Percentiles rank a stretch among this genome's conserved stretches.
Conservation (phyloP, 306 rosid genomes). For the Ceratonia siliqua region DNA sequence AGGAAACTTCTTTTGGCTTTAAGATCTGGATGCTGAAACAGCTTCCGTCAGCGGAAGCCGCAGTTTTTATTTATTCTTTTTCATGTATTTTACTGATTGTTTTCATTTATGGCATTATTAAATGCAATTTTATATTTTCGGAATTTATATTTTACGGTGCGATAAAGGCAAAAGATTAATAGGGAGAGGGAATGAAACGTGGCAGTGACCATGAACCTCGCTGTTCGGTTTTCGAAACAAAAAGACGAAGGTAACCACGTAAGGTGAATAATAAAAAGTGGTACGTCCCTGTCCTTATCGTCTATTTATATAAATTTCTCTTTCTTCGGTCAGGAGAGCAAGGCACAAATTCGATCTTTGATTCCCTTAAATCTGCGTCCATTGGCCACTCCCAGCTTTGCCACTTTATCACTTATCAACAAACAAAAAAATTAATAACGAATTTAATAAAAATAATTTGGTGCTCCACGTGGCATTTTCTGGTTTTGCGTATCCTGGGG, state of each 20-base stretch:
- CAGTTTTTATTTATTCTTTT: conserved; percentile 29
- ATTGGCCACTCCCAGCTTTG: neutral
- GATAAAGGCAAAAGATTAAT: neutral
- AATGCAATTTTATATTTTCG: neutral
- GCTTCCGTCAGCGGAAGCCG: conserved; percentile 56
- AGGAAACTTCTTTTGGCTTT: conserved; percentile 60
- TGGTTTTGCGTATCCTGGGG: neutral
- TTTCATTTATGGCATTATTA: neutral
- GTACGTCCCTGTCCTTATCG: conserved; percentile 24
- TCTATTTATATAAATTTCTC: neutral
- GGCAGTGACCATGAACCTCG: conserved; percentile 12
- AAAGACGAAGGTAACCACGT: conserved; percentile 29
- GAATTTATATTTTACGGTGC: neutral
- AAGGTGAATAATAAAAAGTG: conserved; percentile 1
- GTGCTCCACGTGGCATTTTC: neutral
- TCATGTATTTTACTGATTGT: neutral
- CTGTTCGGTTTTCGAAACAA: conserved; percentile 7
- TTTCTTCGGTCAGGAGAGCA: conserved; percentile 28
- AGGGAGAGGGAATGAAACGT: conserved; percentile 43
- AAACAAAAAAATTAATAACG: neutral
- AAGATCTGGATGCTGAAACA: conserved; percentile 66
- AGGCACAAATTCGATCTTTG: conserved; percentile 49
- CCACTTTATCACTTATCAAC: conserved; percentile 6
- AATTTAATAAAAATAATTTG: neutral
- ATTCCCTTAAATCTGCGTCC: conserved; percentile 35